phyloP scores from a whole-genome alignment of 495 filamentous ascomycete species.

The Emericellopsis terricola region DNA sequence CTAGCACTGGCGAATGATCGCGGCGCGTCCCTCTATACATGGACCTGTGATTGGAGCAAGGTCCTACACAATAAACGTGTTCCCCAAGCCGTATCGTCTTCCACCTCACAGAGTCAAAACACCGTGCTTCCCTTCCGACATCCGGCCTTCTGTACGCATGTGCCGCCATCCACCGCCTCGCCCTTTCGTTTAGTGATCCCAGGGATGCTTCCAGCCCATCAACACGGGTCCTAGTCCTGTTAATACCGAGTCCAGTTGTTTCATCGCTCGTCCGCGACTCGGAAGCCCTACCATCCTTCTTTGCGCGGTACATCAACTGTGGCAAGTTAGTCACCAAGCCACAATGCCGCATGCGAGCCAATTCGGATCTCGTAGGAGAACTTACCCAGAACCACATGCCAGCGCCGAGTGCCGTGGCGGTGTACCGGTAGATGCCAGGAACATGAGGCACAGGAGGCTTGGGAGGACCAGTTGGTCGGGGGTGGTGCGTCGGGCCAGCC shows the following conservation, averaged over 20 bases:
- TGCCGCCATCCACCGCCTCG: too few species aligned
- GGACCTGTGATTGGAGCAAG: too few species aligned
- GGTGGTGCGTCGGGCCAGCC: background rate
- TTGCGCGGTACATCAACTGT: conserved; percentile 87
- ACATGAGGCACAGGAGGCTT: conserved; percentile 43
- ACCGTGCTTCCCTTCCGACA: too few species aligned
- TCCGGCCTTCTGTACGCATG: too few species aligned
- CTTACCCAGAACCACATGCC: conserved; percentile 99
- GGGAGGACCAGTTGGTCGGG: conserved; percentile 1
- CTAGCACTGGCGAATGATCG: too few species aligned
- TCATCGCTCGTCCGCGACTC: too few species aligned
- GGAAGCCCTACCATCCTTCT: conserved; percentile 52
- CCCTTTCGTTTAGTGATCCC: conserved; percentile 59
- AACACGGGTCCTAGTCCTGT: conserved; percentile 41
- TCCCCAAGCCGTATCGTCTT: too few species aligned
- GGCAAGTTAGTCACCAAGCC: background rate
- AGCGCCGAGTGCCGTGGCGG: conserved; percentile 72
- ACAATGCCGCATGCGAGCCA: background rate
- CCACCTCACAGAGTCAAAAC: too few species aligned
- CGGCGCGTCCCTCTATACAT: too few species aligned
- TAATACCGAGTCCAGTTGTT: too few species aligned
- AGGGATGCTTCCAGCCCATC: conserved; percentile 91
- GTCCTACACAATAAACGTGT: too few species aligned
- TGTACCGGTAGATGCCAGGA: conserved; percentile 63
- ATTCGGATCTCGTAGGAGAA: conserved; percentile 3